A percentile compares a stretch with the other conserved stretches of the same genome.
Conservation (phyloP, 2,329 filamentous ascomycete genomes). For the Trichophyton rubrum region DNA sequence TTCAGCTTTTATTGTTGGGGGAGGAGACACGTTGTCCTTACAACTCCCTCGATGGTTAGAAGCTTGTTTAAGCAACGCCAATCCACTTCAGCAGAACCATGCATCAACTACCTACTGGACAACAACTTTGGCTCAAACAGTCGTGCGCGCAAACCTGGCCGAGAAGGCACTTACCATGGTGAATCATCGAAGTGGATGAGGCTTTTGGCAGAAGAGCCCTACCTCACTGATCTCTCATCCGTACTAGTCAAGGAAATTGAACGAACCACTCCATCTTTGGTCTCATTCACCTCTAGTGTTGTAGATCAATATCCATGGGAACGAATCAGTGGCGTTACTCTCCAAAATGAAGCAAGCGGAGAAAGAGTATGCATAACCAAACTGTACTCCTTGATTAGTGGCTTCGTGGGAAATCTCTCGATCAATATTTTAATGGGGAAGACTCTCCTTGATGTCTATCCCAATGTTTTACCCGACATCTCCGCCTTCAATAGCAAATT, state of each 20-base stretch:
- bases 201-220: constrained; percentile 36
- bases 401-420: constrained; percentile 40
- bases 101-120: constrained; percentile 26
- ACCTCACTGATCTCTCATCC: constrained; percentile 32
- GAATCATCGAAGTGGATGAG: constrained; percentile 28
- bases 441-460: constrained; percentile 40
- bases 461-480: constrained; percentile 43
- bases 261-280: constrained; percentile 41
- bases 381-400: constrained; percentile 41
- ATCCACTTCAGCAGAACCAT: constrained; percentile 18
- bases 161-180: constrained; percentile 20
- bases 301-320: constrained; percentile 55
- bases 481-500: constrained; percentile 45
- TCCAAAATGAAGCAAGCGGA: constrained; percentile 29
- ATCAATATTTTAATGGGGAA: constrained; percentile 41
- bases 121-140: constrained; percentile 34
- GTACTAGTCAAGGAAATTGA: constrained; percentile 30
- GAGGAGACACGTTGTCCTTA: constrained; percentile 39
- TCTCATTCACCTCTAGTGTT: constrained; percentile 46
- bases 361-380: constrained; percentile 39
- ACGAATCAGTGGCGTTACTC: constrained; percentile 35
- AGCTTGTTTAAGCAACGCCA: constrained; percentile 26
- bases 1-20: constrained; percentile 40
- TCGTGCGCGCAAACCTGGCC: constrained; percentile 24
- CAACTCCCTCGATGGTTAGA: constrained; percentile 36